These are phyloP conservation scores for Globisporangium viniferum DNA, from an alignment of 352 stramenopile genomes.

Conservation along the genomic window DNA sequence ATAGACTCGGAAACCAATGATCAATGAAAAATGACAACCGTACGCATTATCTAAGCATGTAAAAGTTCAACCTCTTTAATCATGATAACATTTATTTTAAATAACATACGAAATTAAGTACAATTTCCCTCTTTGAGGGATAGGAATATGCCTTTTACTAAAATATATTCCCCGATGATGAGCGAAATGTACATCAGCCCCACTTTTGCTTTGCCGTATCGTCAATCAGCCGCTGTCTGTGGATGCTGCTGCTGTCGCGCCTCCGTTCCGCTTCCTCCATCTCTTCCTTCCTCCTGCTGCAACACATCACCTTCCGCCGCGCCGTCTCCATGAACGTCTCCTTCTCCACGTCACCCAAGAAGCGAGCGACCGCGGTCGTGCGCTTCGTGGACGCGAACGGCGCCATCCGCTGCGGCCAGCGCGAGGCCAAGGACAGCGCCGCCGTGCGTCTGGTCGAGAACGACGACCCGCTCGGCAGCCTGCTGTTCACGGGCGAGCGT, in stretches of 20 bases:
- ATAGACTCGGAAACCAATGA: too few species aligned
- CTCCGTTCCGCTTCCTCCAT: not conserved
- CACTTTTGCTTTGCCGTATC: too few species aligned
- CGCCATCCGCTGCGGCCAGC: conserved; percentile 59
- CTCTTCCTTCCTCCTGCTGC: not conserved
- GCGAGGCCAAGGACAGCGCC: conserved; percentile 27
- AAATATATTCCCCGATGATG: too few species aligned
- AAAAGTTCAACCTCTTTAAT: too few species aligned
- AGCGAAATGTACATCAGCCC: too few species aligned
- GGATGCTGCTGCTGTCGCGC: not conserved
- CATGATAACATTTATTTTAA: too few species aligned
- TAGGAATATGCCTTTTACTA: too few species aligned
- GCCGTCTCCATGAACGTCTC: conserved; percentile 13
- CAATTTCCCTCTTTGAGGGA: too few species aligned
- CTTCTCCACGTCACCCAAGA: conserved; percentile 9
- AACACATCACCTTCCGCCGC: not conserved
- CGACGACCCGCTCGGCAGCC: conserved; percentile 62
- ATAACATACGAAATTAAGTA: not conserved
- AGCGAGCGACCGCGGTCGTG: conserved; percentile 51
- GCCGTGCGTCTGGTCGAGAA: conserved; percentile 54
- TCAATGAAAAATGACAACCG: too few species aligned
- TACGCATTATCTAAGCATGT: too few species aligned
- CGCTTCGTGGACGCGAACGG: conserved; percentile 66
- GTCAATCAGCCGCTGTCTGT: not conserved
- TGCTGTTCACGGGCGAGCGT: conserved; percentile 58